These are phyloP conservation scores for Paecilomyces sp. DNA, from an alignment of 2,329 filamentous ascomycete genomes.

Conservation along the genomic window DNA sequence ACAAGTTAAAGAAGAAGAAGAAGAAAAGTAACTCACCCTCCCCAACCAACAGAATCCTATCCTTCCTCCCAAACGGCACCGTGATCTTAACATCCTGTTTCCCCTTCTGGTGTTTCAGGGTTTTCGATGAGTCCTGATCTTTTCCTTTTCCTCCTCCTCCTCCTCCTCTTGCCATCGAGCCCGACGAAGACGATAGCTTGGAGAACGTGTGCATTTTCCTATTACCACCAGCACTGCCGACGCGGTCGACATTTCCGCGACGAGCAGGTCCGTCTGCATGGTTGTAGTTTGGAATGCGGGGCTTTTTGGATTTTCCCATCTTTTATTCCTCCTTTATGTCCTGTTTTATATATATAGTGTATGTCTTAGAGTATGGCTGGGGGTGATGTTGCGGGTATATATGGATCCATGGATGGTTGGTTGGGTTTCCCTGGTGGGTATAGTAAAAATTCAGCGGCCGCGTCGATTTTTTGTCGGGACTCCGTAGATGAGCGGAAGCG, in stretches of 20 bases:
- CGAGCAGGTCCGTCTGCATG: constrained; percentile 1
- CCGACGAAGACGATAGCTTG: constrained; percentile 15
- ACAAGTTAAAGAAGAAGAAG: constrained; percentile 4
- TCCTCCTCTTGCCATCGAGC: background rate
- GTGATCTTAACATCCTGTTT: constrained; percentile 16
- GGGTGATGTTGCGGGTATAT: background rate
- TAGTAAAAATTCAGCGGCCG: background rate
- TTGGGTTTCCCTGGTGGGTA: background rate
- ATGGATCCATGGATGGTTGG: background rate
- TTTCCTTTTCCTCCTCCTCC: background rate
- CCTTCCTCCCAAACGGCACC: constrained; percentile 33
- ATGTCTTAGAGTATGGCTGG: background rate
- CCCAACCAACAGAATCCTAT: constrained; percentile 38
- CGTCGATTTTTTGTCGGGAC: background rate
- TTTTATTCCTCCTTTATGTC: background rate
- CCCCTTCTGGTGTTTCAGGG: constrained; percentile 8
- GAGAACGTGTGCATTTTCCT: constrained; percentile 23
- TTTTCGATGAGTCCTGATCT: too few species aligned
- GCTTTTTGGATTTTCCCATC: constrained; percentile 20
- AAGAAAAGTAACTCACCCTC: constrained; percentile 30
- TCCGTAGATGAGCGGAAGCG: background rate
- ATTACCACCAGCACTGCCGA: constrained; percentile 1
- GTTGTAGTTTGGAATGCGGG: constrained; percentile 8
- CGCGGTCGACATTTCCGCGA: background rate
- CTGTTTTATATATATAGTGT: background rate